Conservation (phyloP, 805 yeast species). For the Wickerhamiella australiensis region DNA sequence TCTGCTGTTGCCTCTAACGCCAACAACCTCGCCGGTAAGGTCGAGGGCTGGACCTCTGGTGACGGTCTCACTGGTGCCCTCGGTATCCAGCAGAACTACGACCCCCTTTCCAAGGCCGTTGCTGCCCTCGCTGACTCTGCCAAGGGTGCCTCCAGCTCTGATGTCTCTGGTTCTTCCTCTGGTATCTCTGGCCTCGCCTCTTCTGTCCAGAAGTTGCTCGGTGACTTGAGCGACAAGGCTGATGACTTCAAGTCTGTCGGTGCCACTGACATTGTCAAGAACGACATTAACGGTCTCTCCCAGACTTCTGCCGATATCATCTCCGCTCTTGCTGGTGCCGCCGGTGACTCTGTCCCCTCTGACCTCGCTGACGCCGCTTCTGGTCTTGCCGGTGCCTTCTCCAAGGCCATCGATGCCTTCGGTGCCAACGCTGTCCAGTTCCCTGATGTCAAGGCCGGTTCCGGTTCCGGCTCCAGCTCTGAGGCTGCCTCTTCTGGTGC, state of each 20-base stretch:
- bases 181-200: conserved; percentile 5
- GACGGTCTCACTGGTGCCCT: conserved; percentile 25
- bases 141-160: conserved; percentile 12
- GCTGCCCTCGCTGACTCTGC: conserved; percentile 11
- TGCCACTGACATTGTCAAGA: conserved; percentile 16
- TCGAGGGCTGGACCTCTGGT: conserved; percentile 15
- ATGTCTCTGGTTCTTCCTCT: conserved; percentile 8
- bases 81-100: conserved; percentile 23
- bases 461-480: not conserved
- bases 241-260: conserved; percentile 19
- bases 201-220: conserved; percentile 17
- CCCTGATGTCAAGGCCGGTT: conserved; percentile 6
- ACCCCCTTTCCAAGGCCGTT: conserved; percentile 19
- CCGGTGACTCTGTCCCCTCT: not conserved
- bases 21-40: conserved; percentile 22
- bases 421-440: conserved; percentile 8
- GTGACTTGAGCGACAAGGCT: conserved; percentile 19
- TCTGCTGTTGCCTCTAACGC: conserved; percentile 39
- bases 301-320: conserved; percentile 14
- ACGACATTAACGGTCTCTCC: conserved; percentile 15
- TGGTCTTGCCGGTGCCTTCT: conserved; percentile 1
- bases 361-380: conserved; percentile 1
- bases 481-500: not conserved
- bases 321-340: conserved; percentile 8
- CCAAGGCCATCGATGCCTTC: conserved; percentile 8